Evolutionary conservation across 208 protist species (phyloP).

Genomic region (Lotmaria passim): DNA sequence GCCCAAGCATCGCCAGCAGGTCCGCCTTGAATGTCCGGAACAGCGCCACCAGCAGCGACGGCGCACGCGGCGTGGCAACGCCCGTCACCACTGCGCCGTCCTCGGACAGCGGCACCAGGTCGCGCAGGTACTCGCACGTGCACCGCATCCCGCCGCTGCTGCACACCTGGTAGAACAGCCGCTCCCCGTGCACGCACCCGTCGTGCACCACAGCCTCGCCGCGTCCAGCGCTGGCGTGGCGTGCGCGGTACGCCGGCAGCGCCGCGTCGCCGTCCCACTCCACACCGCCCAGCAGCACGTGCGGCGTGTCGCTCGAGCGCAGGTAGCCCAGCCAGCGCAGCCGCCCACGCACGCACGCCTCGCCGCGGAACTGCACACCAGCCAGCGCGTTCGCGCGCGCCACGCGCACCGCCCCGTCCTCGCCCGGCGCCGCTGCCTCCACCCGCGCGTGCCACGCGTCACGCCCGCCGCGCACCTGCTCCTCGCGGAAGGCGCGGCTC

Average conservation of each 20-base stretch:
- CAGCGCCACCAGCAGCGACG: constrained; percentile 47
- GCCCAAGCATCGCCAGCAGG: constrained; percentile 30
- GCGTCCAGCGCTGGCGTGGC: constrained; percentile 3
- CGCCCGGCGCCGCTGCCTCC: constrained; percentile 16
- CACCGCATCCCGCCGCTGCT: constrained; percentile 18
- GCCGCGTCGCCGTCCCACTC: constrained; percentile 51
- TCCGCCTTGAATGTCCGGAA: constrained; percentile 37
- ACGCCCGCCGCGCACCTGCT: constrained; percentile 31
- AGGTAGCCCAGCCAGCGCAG: constrained; percentile 67
- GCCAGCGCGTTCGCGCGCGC: constrained; percentile 21
- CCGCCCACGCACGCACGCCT: constrained; percentile 37
- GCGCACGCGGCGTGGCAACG: constrained; percentile 8
- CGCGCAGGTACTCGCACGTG: constrained; percentile 52
- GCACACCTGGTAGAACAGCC: constrained; percentile 53
- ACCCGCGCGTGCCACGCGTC: constrained; percentile 37
- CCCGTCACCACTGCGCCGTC: neutral
- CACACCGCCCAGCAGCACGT: constrained; percentile 56
- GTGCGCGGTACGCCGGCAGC: constrained; percentile 19
- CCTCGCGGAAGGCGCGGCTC: constrained; percentile 35
- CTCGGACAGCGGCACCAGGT: constrained; percentile 42
- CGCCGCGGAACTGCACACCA: constrained; percentile 37
- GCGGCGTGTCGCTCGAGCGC: constrained; percentile 41
- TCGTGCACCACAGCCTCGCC: constrained; percentile 27
- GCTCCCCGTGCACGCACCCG: constrained; percentile 59
- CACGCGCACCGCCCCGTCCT: constrained; percentile 15